Base-by-base conservation (phyloP, 177 flowering plant genomes). In the Vitis hybrid region DNA sequence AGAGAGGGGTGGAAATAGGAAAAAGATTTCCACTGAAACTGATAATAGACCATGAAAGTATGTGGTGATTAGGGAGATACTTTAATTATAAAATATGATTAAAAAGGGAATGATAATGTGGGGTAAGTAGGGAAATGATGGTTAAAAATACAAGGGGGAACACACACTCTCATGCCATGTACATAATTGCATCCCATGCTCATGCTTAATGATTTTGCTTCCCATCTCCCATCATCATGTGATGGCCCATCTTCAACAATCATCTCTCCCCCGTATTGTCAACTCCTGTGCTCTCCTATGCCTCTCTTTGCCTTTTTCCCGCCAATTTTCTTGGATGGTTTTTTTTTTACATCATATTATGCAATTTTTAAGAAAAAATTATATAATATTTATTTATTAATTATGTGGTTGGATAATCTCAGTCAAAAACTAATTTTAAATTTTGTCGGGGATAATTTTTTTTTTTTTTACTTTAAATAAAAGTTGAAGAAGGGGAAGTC, bases 191-290 rank as follows among this genome's bases (percentile, higher is more conserved):
- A 2, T 18, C 71, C 62, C 74, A 75, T 73, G 69, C 71, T 78
- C 78, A 75, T 81, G 81, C 82, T 73, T 79, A 72, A 82, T 79
- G 49, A 82, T 82, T 77, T 77, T 79, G 82, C 79, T 79, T 79
- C 82, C 82, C 80, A 70, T 68, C 63, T 67, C 55, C 54, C 61
- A 76, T 64, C 76, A 78, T 72, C 79, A 75, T 73, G 72, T 38
- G 47, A 38, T 38, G 47, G 47, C 74, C 75, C 77, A 66, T 63
- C 76, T 65, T 69, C 60, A 9, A 14, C 71, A 68, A 71, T 68
- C 75, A 74, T 72, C 66, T 67, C 56, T 7, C n/a, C 54, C 68
- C 15, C 58, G 0, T 4, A 15, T 24, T 70, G 52, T 17, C 18
- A 71, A n/a, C 52, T 57, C 71, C 18, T 19, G 6, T 11, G 15